Evolutionary conservation across 352 stramenopile species (phyloP), one percentile per base, ranked within the genome.

Genomic region (Pythium aristosporum): DNA sequence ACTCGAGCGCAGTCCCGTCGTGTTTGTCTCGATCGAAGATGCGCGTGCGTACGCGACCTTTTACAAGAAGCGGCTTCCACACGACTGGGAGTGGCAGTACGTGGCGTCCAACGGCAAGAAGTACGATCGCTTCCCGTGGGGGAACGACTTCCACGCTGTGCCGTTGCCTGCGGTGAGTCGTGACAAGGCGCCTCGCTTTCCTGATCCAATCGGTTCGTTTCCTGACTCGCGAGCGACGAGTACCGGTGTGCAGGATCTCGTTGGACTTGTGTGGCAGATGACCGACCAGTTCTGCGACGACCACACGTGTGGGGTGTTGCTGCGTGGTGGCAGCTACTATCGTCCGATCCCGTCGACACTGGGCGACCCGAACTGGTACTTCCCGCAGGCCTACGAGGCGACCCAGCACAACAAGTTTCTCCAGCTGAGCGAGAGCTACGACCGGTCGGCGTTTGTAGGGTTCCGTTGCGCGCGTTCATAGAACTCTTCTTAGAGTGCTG

Each of bases 71-170:
- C 77, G 88, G 1, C 72, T 96, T 34, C 81, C 84, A 3, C 82
- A 91, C 43, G 82, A 92, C 63, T 94, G 84, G 82, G 88, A 96
- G 56, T 94, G 85, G 88, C 88, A 96, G 70, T 94, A 87, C 62
- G 82, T 93, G 3, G 80, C 69, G n/a, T 87, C 79, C 2, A 94
- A 93, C 46, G 84, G 82, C 18, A 65, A 81, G 1, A 61, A 71
- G 28, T 88, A 91, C 58, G 69, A 72, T 34, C 32, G 58, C 7
- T 92, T 79, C 39, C 86, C 88, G 10, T 96, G 86, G 83, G 76
- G 76, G 18, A 20, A 79, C 1, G 43, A 77, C 4, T 63, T 79
- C 20, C 65, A 78, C 32, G 65, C 18, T 2, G 46, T 10, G 0
- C 28, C 23, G 6, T 16, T 87, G 28, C 75, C 72, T 18, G 43